Evolutionary conservation across 306 rosid genomes (phyloP), one percentile per base, ranked within the genome.

Genomic region (Coriaria nepalensis): DNA sequence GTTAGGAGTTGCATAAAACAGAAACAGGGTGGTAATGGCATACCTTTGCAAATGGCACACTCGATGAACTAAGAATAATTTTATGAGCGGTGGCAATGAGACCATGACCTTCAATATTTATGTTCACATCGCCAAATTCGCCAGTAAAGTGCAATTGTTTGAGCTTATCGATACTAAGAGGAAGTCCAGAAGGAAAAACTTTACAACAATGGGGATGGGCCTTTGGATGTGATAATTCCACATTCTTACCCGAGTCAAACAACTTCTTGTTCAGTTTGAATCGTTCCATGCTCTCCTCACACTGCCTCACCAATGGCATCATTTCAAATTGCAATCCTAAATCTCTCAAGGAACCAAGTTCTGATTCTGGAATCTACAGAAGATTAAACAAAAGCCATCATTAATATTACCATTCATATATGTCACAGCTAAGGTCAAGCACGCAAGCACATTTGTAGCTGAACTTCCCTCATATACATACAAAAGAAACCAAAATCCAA

Each of bases 1-100:
- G 29, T 20, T 20, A 20, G 29, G 29, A 20, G 29, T 20, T 36
- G 35, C 45, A 40, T 20, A 53, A 53, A 44, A 43, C 10, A 43
- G 50, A 35, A 44, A 12, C 13, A 34, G 29, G 29, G 29, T 20
- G 29, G 29, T 20, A 6, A 55, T 50, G 47, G 57, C 73, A 76
- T 52, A 88, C 95, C 95, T 76, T 85, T 51, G 93, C 66, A 65
- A 88, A 88, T 13, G 96, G 90, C 40, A 78, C 58, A 67, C 96
- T 88, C 96, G 95, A 88, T 53, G 78, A 72, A 65, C 96, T 78
- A 56, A 88, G 95, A 70, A 88, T 68, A 67, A 88, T 68, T 70
- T 69, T 80, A 65, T 88, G 96, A 8, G 74, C 69, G 50, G 33
- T 78, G 33, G 73, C 78, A 63, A 83, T 62, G 47, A 81, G 75